Conservation (phyloP, 345 rosid species). For the Citrus medica region DNA sequence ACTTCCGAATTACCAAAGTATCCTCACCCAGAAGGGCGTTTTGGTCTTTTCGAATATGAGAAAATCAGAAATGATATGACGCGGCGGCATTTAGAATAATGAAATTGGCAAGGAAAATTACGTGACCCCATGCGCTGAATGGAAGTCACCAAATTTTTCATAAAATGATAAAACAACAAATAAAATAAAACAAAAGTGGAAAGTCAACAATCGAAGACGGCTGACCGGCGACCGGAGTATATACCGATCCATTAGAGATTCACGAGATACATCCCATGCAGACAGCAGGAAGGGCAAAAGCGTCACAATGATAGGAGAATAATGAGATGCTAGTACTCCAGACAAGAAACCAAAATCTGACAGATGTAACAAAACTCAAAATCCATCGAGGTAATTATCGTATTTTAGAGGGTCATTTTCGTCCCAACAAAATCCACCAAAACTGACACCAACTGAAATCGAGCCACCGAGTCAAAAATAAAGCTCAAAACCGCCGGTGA, state of each 20-base stretch:
- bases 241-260: conserved; percentile 21
- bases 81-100: conserved; percentile 15
- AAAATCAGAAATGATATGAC: conserved; percentile 1
- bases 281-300: conserved; percentile 11
- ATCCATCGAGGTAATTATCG: conserved; percentile 7
- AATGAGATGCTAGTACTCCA: conserved; percentile 1
- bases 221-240: conserved; percentile 5
- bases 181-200: conserved; percentile 1
- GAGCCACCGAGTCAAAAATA: conserved; percentile 16
- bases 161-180: background rate
- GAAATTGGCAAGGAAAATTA: conserved; percentile 20
- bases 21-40: conserved; percentile 23
- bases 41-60: conserved; percentile 20
- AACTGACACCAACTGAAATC: conserved; percentile 8
- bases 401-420: conserved; percentile 22
- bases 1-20: conserved; percentile 22
- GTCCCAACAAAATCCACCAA: conserved; percentile 13
- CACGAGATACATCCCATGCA: conserved; percentile 22
- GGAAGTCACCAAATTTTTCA: conserved; percentile 30
- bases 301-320: background rate
- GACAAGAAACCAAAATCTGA: conserved; percentile 10
- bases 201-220: background rate
- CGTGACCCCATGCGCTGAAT: conserved; percentile 42
- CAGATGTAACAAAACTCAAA: conserved; percentile 7
- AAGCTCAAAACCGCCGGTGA: background rate